These are phyloP conservation scores for Cryptococcus sp. DNA, from an alignment of 1,284 basidiomycete genomes.

Conservation along the genomic window DNA sequence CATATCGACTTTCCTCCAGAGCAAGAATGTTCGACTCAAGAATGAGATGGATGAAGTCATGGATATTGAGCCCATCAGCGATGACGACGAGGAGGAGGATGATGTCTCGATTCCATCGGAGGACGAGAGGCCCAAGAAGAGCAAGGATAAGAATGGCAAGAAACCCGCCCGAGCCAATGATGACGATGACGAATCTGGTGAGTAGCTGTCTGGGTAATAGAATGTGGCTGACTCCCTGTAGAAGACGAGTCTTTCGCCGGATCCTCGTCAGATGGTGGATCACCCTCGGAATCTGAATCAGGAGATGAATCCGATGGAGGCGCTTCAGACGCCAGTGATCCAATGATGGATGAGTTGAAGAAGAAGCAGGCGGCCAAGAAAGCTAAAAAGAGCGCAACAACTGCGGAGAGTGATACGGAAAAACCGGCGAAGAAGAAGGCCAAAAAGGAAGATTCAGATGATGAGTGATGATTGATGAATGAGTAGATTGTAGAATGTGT, in stretches of 20 bases:
- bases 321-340: slow-evolving; percentile 52
- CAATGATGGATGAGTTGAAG: slow-evolving; percentile 64
- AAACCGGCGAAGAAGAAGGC: slow-evolving; percentile 42
- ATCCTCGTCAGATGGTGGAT: slow-evolving; percentile 75
- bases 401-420: slow-evolving; percentile 21
- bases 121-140: slow-evolving; percentile 31
- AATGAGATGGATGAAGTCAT: slow-evolving; percentile 93
- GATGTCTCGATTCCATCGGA: slow-evolving; percentile 35
- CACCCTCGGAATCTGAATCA: slow-evolving; percentile 69
- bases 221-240: slow-evolving; percentile 14
- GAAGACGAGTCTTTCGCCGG: slow-evolving; percentile 86
- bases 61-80: slow-evolving; percentile 63
- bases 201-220: slow-evolving; percentile 30
- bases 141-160: slow-evolving; percentile 51
- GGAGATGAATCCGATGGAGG: slow-evolving; percentile 53
- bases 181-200: slow-evolving; percentile 77
- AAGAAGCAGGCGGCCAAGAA: slow-evolving; percentile 56
- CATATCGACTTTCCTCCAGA: slow-evolving; percentile 77
- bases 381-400: slow-evolving; percentile 36
- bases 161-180: slow-evolving; percentile 53
- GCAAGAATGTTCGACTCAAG: slow-evolving; percentile 90
- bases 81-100: slow-evolving; percentile 71
- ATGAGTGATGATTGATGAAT: not conserved
- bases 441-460: slow-evolving; percentile 24
- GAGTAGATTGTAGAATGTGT: too few relatives aligned